A percentile compares a stretch with the other conserved stretches of the same genome.
phyloP scores from a whole-genome alignment of 2,329 filamentous ascomycete species.

The Emericellopsis cladophorae region DNA sequence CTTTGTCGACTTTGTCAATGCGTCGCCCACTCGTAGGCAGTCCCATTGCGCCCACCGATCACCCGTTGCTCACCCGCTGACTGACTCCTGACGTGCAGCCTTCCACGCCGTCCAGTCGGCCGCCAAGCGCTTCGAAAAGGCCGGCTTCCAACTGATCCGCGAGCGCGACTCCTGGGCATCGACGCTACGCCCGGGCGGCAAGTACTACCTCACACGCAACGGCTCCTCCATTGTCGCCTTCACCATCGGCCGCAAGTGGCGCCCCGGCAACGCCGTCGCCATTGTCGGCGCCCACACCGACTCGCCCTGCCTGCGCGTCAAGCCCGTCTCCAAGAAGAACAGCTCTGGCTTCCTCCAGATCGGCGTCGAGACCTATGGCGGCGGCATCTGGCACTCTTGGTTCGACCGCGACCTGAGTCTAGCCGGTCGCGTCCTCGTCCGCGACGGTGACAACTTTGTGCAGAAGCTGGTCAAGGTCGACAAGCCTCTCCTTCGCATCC shows the following conservation, averaged over 20 bases:
- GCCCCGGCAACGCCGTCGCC: conserved; percentile 76
- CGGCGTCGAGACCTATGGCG: conserved; percentile 92
- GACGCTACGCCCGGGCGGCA: conserved; percentile 70
- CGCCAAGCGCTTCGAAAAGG: conserved; percentile 62
- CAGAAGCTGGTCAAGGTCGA: conserved; percentile 85
- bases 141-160: conserved; percentile 78
- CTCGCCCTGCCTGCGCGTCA: conserved; percentile 81
- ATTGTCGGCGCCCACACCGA: conserved; percentile 97
- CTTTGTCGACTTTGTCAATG: conserved; percentile 89
- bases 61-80: conserved; percentile 5
- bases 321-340: conserved; percentile 85
- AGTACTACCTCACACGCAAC: conserved; percentile 94
- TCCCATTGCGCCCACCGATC: not conserved
- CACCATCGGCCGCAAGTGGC: conserved; percentile 82
- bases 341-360: conserved; percentile 84
- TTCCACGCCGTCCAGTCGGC: conserved; percentile 86
- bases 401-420: conserved; percentile 91
- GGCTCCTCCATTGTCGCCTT: conserved; percentile 87
- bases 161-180: conserved; percentile 85
- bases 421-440: conserved; percentile 77
- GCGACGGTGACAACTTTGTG: conserved; percentile 57
- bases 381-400: conserved; percentile 96
- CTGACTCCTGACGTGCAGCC: conserved; percentile 36
- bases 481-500: conserved; percentile 80
- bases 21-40: conserved; percentile 74